Conservation (phyloP, 2,329 filamentous ascomycete genomes). For the Graphilbum sp. region DNA sequence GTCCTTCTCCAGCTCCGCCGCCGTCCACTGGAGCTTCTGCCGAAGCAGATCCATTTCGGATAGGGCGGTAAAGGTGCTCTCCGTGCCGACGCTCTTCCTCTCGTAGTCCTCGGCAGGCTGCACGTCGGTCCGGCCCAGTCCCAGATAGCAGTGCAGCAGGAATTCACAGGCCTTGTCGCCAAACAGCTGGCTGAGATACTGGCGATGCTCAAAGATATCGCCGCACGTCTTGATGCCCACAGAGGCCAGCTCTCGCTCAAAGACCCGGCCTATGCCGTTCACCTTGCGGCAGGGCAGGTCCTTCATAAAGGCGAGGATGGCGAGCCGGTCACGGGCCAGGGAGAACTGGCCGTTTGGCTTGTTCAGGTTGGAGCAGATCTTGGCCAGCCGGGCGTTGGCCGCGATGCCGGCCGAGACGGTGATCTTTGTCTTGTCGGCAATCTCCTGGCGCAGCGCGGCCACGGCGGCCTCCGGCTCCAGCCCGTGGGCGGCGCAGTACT, state of each 20-base stretch:
- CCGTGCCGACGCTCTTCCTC: constrained; percentile 84
- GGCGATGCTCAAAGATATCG: constrained; percentile 65
- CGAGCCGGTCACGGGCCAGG: constrained; percentile 52
- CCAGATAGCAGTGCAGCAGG: constrained; percentile 67
- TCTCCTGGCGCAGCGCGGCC: constrained; percentile 58
- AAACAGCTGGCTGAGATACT: constrained; percentile 61
- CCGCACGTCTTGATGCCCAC: constrained; percentile 80
- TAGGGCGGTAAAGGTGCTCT: constrained; percentile 79
- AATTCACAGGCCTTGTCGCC: constrained; percentile 87
- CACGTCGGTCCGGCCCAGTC: constrained; percentile 69
- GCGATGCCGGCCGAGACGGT: constrained; percentile 92
- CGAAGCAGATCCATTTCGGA: constrained; percentile 50
- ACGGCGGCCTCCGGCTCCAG: constrained; percentile 59
- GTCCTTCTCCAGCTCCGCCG: constrained; percentile 77
- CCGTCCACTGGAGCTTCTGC: constrained; percentile 63
- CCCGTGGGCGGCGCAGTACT: constrained; percentile 57
- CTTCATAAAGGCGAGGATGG: constrained; percentile 75
- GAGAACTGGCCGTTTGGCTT: constrained; percentile 90
- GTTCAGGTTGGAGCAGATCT: constrained; percentile 89
- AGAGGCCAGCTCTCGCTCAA: constrained; percentile 78
- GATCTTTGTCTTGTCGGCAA: constrained; percentile 60
- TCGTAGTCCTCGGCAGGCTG: constrained; percentile 81
- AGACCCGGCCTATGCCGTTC: constrained; percentile 85
- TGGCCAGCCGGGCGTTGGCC: constrained; percentile 82
- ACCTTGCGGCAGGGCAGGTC: constrained; percentile 76